Conservation (phyloP, 2,329 filamentous ascomycete genomes). For the Helminthosporium solani region DNA sequence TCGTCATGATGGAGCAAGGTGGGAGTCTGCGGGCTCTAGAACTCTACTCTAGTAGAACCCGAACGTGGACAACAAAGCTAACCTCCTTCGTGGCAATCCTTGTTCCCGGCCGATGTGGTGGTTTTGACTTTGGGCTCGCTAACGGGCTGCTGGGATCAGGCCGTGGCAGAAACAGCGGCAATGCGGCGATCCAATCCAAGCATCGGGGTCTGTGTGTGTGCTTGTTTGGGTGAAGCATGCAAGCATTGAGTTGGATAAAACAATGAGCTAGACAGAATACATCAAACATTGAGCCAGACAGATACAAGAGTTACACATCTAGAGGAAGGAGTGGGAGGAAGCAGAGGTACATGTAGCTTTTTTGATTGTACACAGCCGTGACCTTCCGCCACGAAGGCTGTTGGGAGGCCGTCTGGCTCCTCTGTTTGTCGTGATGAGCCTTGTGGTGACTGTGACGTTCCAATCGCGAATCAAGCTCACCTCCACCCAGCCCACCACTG, state of each 20-base stretch:
- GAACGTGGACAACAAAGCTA: neutral
- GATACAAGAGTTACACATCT: too few species aligned
- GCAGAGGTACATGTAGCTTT: too few species aligned
- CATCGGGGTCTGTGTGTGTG: slow-evolving; percentile 5
- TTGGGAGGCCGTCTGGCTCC: slow-evolving; percentile 29
- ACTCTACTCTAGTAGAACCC: too few species aligned
- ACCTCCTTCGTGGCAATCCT: slow-evolving; percentile 1
- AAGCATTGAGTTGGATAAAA: slow-evolving; percentile 3
- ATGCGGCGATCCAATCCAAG: slow-evolving; percentile 7
- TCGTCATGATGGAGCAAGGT: neutral
- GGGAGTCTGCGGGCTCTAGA: neutral
- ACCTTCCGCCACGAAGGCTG: slow-evolving; percentile 3
- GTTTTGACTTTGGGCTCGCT: slow-evolving; percentile 26
- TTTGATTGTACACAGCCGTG: too few species aligned
- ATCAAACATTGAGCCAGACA: too few species aligned
- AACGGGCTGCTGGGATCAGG: slow-evolving; percentile 19
- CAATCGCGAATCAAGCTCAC: too few species aligned
- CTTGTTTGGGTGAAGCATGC: neutral
- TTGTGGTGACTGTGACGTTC: too few species aligned
- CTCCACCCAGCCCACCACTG: too few species aligned
- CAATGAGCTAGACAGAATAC: too few species aligned
- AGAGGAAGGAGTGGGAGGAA: too few species aligned
- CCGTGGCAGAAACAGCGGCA: slow-evolving; percentile 10
- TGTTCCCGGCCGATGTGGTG: slow-evolving; percentile 25
- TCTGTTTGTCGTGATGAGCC: too few species aligned